Conservation (phyloP, 2,329 filamentous ascomycete species). For the Xylariomycetidae sp. region DNA sequence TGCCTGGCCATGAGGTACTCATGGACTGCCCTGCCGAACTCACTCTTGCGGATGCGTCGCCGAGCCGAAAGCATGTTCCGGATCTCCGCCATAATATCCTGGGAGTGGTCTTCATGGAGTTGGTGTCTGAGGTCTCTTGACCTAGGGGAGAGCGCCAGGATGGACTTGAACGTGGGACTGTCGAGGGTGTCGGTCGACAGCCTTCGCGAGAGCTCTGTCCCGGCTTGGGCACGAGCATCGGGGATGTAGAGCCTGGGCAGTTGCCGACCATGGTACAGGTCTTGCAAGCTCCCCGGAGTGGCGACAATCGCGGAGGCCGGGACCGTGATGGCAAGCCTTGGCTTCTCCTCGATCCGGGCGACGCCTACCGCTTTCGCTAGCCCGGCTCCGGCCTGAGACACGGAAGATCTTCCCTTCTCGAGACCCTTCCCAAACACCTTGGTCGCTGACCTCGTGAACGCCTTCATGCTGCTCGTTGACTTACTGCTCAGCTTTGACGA, state of each 20-base stretch:
- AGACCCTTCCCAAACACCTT: not conserved
- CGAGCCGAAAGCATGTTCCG: conserved; percentile 15
- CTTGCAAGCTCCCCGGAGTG: not conserved
- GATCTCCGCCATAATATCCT: conserved; percentile 6
- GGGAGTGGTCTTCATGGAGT: not conserved
- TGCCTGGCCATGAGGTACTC: conserved; percentile 2
- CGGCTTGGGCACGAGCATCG: conserved; percentile 1
- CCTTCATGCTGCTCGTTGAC: conserved; percentile 4
- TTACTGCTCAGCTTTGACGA: too few species aligned
- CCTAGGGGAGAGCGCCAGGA: conserved; percentile 8
- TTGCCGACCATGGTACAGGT: not conserved
- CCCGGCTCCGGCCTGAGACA: conserved; percentile 2
- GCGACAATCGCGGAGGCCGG: not conserved
- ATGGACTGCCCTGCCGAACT: conserved; percentile 6
- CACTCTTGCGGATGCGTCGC: conserved; percentile 11
- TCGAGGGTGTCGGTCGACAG: conserved; percentile 9
- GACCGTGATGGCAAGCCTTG: not conserved
- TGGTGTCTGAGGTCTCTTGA: conserved; percentile 6
- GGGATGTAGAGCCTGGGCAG: conserved; percentile 13
- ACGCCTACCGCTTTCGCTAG: not conserved
- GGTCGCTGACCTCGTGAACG: not conserved
- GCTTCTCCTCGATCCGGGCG: not conserved
- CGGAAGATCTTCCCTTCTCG: not conserved
- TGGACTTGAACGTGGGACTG: conserved; percentile 4
- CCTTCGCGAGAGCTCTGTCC: conserved; percentile 5